These are phyloP conservation scores for Didymella sp. DNA, from an alignment of 2,329 filamentous ascomycete genomes.

Conservation along the genomic window DNA sequence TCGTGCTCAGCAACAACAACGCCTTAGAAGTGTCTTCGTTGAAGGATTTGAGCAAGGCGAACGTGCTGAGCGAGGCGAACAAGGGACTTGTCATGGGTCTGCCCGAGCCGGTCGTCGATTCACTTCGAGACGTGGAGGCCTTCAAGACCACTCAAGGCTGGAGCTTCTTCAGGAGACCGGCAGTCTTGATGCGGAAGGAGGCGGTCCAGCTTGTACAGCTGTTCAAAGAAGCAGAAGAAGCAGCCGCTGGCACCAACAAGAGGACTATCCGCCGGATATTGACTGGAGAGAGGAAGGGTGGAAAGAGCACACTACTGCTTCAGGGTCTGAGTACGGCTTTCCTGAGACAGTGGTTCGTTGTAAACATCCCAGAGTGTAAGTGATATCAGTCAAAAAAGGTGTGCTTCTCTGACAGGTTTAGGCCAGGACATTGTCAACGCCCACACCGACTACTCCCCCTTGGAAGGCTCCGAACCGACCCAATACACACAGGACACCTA, in stretches of 20 bases:
- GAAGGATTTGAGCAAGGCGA: conserved; percentile 65
- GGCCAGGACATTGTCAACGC: conserved; percentile 83
- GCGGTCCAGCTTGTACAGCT: conserved; percentile 71
- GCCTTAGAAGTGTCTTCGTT: conserved; percentile 78
- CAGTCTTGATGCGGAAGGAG: conserved; percentile 78
- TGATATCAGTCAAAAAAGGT: neutral
- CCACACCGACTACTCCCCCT: conserved; percentile 78
- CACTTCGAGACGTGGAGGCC: conserved; percentile 80
- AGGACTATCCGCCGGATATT: conserved; percentile 70
- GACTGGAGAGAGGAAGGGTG: conserved; percentile 74
- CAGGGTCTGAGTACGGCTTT: conserved; percentile 85
- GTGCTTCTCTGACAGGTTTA: conserved; percentile 47
- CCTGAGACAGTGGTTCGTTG: conserved; percentile 84
- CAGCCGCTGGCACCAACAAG: conserved; percentile 59
- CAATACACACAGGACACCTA: conserved; percentile 81
- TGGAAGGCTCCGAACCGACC: conserved; percentile 61
- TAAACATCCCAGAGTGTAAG: conserved; percentile 88
- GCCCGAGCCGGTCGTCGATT: conserved; percentile 74
- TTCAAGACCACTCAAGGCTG: conserved; percentile 93
- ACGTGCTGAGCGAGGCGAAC: conserved; percentile 52
- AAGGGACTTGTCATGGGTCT: conserved; percentile 74
- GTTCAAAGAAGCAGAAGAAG: conserved; percentile 60
- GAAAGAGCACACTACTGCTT: conserved; percentile 86
- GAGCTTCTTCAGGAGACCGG: conserved; percentile 83
- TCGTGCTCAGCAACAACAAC: conserved; percentile 93